A percentile compares a stretch with the other conserved stretches of the same genome.
These are phyloP conservation scores for Colletotrichum viniferum DNA, from an alignment of 2,329 filamentous ascomycete species.

Conservation along the genomic window DNA sequence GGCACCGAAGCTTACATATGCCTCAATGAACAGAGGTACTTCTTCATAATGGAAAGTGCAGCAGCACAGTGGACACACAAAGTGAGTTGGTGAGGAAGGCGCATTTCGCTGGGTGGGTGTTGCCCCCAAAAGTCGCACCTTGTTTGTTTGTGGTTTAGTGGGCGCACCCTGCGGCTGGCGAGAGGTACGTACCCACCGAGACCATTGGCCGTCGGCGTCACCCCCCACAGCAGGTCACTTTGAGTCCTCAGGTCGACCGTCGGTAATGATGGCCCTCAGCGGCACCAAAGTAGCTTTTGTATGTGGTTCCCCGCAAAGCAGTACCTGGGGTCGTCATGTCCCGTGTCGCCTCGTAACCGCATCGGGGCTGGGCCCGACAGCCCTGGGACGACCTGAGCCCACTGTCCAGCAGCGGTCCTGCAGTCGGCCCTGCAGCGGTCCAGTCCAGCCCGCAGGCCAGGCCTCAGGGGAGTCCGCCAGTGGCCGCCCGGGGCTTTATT, in stretches of 20 bases:
- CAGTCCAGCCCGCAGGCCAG: not conserved
- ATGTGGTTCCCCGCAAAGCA: not conserved
- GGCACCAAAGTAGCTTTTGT: not conserved
- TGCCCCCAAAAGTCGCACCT: not conserved
- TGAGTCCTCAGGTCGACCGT: not conserved
- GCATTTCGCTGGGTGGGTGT: not conserved
- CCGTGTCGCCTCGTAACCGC: not conserved
- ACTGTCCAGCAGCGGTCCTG: not conserved
- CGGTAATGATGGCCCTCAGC: not conserved
- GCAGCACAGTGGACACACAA: not conserved
- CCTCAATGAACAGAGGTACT: not conserved
- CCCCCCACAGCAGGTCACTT: not conserved
- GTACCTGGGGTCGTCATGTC: not conserved
- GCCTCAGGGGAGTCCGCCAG: not conserved
- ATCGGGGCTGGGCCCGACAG: not conserved
- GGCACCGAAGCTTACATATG: not conserved
- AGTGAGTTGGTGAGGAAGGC: not conserved
- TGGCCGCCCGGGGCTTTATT: not conserved
- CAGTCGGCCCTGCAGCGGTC: not conserved
- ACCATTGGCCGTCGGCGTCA: not conserved
- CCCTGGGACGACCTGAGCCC: not conserved
- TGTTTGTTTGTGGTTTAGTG: not conserved
- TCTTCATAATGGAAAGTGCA: not conserved
- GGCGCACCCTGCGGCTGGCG: not conserved
- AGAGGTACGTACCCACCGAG: not conserved